A percentile compares a stretch with the other conserved stretches of the same genome.
Conservation (phyloP, 139 green algal species). For the Picocystis salinarum region DNA sequence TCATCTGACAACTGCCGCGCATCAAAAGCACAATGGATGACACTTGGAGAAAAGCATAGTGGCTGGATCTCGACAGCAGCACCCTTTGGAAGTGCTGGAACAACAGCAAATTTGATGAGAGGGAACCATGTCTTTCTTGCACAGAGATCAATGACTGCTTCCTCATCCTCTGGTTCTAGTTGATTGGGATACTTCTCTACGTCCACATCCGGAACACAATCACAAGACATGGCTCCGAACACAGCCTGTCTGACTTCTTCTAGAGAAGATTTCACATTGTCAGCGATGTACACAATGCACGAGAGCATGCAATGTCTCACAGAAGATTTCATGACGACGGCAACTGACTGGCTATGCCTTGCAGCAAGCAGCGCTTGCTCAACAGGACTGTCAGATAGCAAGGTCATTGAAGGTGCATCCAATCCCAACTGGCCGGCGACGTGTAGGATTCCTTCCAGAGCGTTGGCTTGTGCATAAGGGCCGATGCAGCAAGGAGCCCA, state of each 20-base stretch:
- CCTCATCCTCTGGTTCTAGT: not conserved
- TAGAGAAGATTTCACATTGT: conserved; percentile 2
- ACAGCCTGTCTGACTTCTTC: not conserved
- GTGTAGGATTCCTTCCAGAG: conserved; percentile 10
- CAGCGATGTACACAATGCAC: conserved; percentile 30
- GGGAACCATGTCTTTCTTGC: conserved; percentile 22
- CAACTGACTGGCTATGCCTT: not conserved
- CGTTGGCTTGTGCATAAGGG: conserved; percentile 72
- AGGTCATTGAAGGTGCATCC: not conserved
- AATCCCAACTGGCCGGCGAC: conserved; percentile 36
- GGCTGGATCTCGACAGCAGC: conserved; percentile 50
- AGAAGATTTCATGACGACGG: conserved; percentile 9
- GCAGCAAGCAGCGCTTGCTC: not conserved
- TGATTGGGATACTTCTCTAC: no score
- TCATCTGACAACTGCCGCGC: no score
- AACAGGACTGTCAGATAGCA: not conserved
- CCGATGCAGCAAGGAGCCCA: conserved; percentile 94
- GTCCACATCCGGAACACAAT: no score
- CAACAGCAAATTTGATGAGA: conserved; percentile 20
- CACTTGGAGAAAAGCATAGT: no score
- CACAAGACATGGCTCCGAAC: no score
- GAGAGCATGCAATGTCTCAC: conserved; percentile 20
- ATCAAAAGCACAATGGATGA: no score
- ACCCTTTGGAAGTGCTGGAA: conserved; percentile 32
- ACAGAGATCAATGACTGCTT: conserved; percentile 18